Conservation (phyloP, 1,284 basidiomycete genomes). For the Coniferiporia sulphurascens region DNA sequence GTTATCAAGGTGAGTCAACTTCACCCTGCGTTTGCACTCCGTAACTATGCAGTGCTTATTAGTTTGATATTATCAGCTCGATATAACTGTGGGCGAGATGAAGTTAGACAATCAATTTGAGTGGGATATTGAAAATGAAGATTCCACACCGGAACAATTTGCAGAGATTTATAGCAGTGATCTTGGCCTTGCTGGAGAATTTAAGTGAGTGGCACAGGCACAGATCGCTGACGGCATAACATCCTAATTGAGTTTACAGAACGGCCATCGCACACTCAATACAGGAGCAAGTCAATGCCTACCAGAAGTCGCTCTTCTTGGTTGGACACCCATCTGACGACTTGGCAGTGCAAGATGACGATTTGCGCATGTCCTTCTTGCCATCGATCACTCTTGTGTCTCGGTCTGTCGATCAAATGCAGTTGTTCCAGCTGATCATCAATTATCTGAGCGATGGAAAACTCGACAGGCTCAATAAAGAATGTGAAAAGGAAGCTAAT, state of each 20-base stretch:
- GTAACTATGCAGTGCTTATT: constrained; percentile 8
- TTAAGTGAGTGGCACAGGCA: constrained; percentile 69
- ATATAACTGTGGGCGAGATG: constrained; percentile 91
- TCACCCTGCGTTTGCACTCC: not conserved
- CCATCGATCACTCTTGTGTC: constrained; percentile 70
- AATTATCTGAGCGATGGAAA: constrained; percentile 87
- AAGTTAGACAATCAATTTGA: constrained; percentile 98
- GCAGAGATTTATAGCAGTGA: constrained; percentile 86
- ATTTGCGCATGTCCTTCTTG: constrained; percentile 86
- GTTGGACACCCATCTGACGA: constrained; percentile 86
- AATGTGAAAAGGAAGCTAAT: constrained; percentile 87
- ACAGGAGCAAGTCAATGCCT: constrained; percentile 89
- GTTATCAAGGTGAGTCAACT: constrained; percentile 68
- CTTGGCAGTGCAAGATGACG: constrained; percentile 80
- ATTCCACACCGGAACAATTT: constrained; percentile 88
- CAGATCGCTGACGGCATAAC: not conserved
- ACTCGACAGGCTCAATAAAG: constrained; percentile 84
- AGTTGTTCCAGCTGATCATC: constrained; percentile 82
- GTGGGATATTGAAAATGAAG: constrained; percentile 87
- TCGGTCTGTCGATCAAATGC: constrained; percentile 71
- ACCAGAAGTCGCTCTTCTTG: constrained; percentile 90
- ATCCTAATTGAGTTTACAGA: constrained; percentile 38
- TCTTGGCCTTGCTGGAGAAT: constrained; percentile 88
- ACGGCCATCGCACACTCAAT: constrained; percentile 96
- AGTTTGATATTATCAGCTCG: constrained; percentile 54